Base-by-base conservation (phyloP, 192 early-diverging fungal genomes). In the Podila epicladia region DNA sequence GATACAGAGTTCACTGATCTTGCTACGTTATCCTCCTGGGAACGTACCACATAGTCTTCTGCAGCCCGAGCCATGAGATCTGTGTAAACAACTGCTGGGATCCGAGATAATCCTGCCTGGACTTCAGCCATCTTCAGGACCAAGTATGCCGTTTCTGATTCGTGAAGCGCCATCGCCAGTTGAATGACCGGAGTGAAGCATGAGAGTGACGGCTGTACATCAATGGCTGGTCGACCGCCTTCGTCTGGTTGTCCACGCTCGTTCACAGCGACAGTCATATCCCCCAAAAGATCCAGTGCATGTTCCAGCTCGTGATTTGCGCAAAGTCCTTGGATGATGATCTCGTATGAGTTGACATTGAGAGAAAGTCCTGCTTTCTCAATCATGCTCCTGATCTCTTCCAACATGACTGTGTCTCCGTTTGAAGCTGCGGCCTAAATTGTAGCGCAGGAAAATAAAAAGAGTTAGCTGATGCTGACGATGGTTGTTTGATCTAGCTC, bases 61-160 rank as follows among this genome's bases (percentile, higher is more conserved):
- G 87, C 85, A 15, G 74, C 82, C 0, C 58, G 77, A 17, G 85
- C 74, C 73, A 88, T 61, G 1, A 86, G 64, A 72, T 84, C 74
- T 22, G 75, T 61, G 19, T 74, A 84, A 26, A 87, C 79, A 22
- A 72, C 64, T 19, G 85, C 67, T 9, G 78, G 66, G n/a, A 77
- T 75, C 1, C 64, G 64, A 2, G 85, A 61, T 3, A 83, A 66
- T 29, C 83, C 66, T 28, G 75, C 59, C 33, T 78, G 45, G 17
- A 72, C 67, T 38, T 86, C 84, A 4, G 82, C 85, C 67, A 87
- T 78, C 48, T 83, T 85, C 32, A 88, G 55, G 28, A 86, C 74
- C 24, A 72, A 26, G 31, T 67, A 85, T 4, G 87, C 84, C 2
- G 77, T 71, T 20, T 72, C 64, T 0, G 79, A 59, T 29, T 85